Evolutionary conservation across 2,329 filamentous ascomycete genomes (phyloP).

Genomic region (Epichloe hybrida): DNA sequence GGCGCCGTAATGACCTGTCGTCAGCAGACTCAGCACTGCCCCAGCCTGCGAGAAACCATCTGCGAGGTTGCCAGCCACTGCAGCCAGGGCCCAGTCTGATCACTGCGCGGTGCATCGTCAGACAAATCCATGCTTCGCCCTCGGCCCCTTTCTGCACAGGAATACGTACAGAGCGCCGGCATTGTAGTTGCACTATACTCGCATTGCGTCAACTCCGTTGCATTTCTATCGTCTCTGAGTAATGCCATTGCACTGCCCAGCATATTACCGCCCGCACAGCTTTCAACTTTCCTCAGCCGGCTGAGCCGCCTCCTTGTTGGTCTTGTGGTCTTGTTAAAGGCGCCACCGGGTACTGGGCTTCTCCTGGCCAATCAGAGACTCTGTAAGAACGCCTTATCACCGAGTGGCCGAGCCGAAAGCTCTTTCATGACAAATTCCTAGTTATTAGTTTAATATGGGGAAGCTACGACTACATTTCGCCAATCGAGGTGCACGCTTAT

Average conservation of each 20-base stretch:
- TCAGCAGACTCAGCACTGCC: not conserved
- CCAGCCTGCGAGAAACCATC: not conserved
- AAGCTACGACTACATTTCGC: not conserved
- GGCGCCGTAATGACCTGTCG: not conserved
- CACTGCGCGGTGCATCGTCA: no score
- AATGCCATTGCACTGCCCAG: not conserved
- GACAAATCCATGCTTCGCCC: no score
- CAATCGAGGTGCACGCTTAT: no score
- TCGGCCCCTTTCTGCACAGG: no score
- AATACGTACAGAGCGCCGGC: not conserved
- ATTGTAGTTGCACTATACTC: not conserved
- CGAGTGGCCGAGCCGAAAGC: slow-evolving; percentile 22
- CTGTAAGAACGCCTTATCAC: slow-evolving; percentile 18
- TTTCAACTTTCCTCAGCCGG: not conserved
- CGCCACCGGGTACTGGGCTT: not conserved
- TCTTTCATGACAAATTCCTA: slow-evolving; percentile 20
- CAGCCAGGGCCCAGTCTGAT: no score
- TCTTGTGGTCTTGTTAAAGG: not conserved
- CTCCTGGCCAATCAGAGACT: slow-evolving; percentile 18
- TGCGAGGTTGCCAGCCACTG: no score
- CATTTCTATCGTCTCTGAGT: not conserved
- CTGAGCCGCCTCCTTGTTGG: not conserved
- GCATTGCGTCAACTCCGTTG: not conserved
- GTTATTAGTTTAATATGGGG: slow-evolving; percentile 9
- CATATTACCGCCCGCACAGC: not conserved